These are phyloP conservation scores for Monascus purpureus DNA, from an alignment of 495 filamentous ascomycete genomes.

Conservation along the genomic window DNA sequence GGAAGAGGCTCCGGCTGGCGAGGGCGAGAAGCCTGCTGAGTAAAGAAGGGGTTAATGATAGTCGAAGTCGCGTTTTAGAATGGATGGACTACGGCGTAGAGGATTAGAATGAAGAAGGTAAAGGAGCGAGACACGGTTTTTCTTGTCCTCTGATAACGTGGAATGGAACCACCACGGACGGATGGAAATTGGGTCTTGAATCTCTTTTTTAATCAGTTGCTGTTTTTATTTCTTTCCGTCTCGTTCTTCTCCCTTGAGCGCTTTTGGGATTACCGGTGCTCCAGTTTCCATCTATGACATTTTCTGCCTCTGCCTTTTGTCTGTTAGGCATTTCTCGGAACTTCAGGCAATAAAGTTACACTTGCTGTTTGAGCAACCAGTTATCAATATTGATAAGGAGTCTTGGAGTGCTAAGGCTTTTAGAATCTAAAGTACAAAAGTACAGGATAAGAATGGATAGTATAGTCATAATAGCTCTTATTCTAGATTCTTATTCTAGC, in stretches of 20 bases:
- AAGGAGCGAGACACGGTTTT: conserved; percentile 2
- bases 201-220: conserved; percentile 2
- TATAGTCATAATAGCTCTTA: too few species aligned
- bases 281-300: conserved; percentile 3
- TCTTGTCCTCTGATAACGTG: conserved; percentile 3
- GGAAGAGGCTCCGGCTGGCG: conserved; percentile 38
- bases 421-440: too few species aligned
- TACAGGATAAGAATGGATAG: too few species aligned
- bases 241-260: conserved; percentile 6
- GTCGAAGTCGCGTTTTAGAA: conserved; percentile 3
- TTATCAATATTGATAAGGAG: too few species aligned
- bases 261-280: conserved; percentile 7
- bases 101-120: conserved; percentile 5
- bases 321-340: too few species aligned
- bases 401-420: too few species aligned
- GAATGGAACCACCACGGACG: conserved; percentile 1
- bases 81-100: conserved; percentile 5
- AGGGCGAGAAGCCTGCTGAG: conserved; percentile 48
- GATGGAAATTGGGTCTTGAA: conserved; percentile 5
- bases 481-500: too few species aligned
- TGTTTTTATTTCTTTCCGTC: conserved; percentile 3
- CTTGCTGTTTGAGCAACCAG: too few species aligned
- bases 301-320: conserved; percentile 7
- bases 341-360: too few species aligned
- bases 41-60: conserved; percentile 19